A percentile compares a stretch with the other conserved stretches of the same genome.
phyloP scores from a whole-genome alignment of 768 basidiomycete genomes.

The Trametes cubensis region DNA sequence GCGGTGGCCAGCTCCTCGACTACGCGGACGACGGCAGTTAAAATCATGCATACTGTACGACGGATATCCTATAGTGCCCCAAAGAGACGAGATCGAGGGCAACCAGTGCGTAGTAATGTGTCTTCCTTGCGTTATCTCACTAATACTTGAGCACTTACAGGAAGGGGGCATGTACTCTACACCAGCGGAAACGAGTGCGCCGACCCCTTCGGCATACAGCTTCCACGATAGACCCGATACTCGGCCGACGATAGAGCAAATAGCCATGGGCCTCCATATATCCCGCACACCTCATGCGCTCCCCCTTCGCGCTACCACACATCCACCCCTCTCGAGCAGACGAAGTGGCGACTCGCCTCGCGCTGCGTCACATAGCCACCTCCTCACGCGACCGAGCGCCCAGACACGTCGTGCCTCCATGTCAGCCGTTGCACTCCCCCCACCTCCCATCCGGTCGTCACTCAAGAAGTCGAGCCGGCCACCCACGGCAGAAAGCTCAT shows the following conservation, averaged over 20 bases:
- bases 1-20: constrained; percentile 17
- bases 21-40: constrained; percentile 21
- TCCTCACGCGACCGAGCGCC: constrained; percentile 17
- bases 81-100: constrained; percentile 23
- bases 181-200: constrained; percentile 29
- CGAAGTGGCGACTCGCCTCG: constrained; percentile 11
- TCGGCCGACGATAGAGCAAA: constrained; percentile 70
- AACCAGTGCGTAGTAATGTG: constrained; percentile 15
- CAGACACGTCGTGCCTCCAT: constrained; percentile 22
- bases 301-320: constrained; percentile 31
- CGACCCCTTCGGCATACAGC: constrained; percentile 34
- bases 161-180: constrained; percentile 32
- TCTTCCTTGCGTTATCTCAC: too few relatives aligned
- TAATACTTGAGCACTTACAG: not conserved
- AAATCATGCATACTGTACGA: constrained; percentile 26
- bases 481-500: constrained; percentile 40
- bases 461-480: constrained; percentile 55
- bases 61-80: constrained; percentile 25
- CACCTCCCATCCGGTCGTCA: constrained; percentile 65
- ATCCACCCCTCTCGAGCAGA: constrained; percentile 1
- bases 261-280: constrained; percentile 78
- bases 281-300: constrained; percentile 76
- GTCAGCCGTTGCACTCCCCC: constrained; percentile 33
- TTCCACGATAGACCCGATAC: constrained; percentile 42
- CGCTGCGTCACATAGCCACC: constrained; percentile 5